phyloP scores from a whole-genome alignment of 768 basidiomycete genomes.

The Tulasnella sp. region DNA sequence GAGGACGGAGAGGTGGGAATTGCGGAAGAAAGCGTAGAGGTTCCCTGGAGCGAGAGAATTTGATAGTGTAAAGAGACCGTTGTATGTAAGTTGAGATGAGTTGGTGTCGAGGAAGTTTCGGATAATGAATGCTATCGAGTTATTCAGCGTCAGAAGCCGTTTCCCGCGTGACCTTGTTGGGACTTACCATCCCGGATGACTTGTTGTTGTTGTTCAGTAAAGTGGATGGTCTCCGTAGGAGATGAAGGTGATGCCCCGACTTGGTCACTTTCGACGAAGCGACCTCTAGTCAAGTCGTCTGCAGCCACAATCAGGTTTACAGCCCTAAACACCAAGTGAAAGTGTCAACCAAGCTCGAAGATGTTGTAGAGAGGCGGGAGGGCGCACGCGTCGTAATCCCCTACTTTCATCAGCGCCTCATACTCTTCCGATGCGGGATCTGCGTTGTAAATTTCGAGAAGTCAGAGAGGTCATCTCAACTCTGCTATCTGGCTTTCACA shows the following conservation, averaged over 20 bases:
- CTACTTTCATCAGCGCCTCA: constrained; percentile 37
- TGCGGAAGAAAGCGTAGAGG: constrained; percentile 83
- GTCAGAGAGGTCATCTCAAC: no score
- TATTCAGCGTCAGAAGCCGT: background rate
- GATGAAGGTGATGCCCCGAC: constrained; percentile 20
- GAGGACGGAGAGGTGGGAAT: constrained; percentile 79
- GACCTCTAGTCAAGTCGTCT: constrained; percentile 58
- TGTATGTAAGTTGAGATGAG: constrained; percentile 76
- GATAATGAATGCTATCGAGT: constrained; percentile 50
- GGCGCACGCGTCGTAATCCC: constrained; percentile 25
- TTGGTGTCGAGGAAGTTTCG: constrained; percentile 59
- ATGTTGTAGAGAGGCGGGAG: constrained; percentile 18
- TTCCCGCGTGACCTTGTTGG: no score
- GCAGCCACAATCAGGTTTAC: constrained; percentile 69
- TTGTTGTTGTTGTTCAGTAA: constrained; percentile 43
- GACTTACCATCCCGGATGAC: constrained; percentile 63
- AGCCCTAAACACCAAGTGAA: constrained; percentile 53
- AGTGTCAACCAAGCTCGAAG: background rate
- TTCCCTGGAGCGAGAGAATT: constrained; percentile 33
- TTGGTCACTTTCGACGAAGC: constrained; percentile 40
- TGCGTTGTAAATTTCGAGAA: constrained; percentile 31
- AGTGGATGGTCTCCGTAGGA: constrained; percentile 25
- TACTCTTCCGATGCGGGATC: constrained; percentile 57
- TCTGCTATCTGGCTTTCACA: no score
- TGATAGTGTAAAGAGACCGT: constrained; percentile 74